These are phyloP conservation scores for Hyparrhenia diplandra DNA, from an alignment of 176 grass and related monocot genomes.

Conservation along the genomic window DNA sequence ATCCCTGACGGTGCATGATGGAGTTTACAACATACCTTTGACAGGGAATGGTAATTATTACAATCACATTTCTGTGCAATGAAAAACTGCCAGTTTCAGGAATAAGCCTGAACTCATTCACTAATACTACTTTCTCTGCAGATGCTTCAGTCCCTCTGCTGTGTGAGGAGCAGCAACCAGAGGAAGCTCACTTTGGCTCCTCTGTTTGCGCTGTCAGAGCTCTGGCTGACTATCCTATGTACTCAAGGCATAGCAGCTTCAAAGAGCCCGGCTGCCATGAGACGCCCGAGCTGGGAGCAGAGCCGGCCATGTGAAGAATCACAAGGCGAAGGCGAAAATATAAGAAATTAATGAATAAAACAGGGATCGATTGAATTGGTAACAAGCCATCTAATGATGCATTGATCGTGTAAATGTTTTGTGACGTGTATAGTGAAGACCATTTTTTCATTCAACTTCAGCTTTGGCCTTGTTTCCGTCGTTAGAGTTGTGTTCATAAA, in stretches of 20 bases:
- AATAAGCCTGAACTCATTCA: too few species aligned
- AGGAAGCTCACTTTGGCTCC: background rate
- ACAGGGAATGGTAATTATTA: conserved; percentile 2
- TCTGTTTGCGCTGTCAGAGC: too few species aligned
- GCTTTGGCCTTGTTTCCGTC: too few species aligned
- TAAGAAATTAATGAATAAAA: background rate
- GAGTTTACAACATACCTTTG: conserved; percentile 2
- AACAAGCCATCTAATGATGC: background rate
- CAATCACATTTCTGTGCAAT: background rate
- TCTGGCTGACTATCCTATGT: too few species aligned
- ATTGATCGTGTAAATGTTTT: too few species aligned
- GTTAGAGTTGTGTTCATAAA: too few species aligned
- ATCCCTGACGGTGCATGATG: background rate
- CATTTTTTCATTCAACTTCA: too few species aligned
- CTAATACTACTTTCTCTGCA: too few species aligned
- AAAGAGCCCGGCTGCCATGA: background rate
- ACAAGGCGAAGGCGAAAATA: background rate
- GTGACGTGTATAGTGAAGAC: too few species aligned
- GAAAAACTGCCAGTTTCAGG: too few species aligned
- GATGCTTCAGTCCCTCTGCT: too few species aligned
- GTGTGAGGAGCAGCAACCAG: background rate
- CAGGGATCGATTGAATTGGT: background rate
- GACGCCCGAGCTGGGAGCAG: background rate
- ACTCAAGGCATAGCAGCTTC: conserved; percentile 10
- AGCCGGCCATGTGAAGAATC: conserved; percentile 1